Evolutionary conservation across 176 grass and related monocot genomes (phyloP).

Genomic region (Oryza meridionalis): DNA sequence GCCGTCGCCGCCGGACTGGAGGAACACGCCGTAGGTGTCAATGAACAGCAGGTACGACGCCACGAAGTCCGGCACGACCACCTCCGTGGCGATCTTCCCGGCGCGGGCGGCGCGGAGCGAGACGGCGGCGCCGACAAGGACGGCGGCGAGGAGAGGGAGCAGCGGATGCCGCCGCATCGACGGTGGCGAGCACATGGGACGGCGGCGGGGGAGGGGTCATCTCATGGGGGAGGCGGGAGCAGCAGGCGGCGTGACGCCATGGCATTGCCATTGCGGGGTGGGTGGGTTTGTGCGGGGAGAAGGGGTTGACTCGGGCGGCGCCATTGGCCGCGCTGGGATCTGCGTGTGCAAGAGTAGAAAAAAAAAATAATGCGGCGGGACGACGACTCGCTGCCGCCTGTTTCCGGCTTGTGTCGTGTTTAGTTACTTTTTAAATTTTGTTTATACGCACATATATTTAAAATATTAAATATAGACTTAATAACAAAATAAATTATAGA

Average conservation of each 20-base stretch:
- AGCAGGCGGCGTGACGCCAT: conserved; percentile 36
- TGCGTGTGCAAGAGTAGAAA: not conserved
- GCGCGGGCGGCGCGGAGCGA: not conserved
- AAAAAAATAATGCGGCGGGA: conserved; percentile 18
- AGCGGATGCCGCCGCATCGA: conserved; percentile 16
- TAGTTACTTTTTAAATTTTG: no score
- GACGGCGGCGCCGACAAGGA: not conserved
- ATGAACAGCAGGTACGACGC: conserved; percentile 63
- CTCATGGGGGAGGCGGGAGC: conserved; percentile 37
- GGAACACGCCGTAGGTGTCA: conserved; percentile 55
- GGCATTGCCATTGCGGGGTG: conserved; percentile 26
- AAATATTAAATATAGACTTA: no score
- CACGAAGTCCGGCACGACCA: conserved; percentile 47
- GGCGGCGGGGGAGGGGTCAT: conserved; percentile 23
- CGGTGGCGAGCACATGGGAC: conserved; percentile 35
- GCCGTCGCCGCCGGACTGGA: conserved; percentile 43
- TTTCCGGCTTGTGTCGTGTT: no score
- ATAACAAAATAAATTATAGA: no score
- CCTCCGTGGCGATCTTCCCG: conserved; percentile 38
- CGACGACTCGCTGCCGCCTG: conserved; percentile 24
- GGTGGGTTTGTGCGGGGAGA: conserved; percentile 9
- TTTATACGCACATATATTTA: no score
- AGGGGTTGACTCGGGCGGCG: conserved; percentile 44
- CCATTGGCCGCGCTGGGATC: conserved; percentile 50
- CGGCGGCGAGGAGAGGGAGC: not conserved